Evolutionary conservation across 208 protist genomes (phyloP).

Genomic region (Trypanosoma congolense): DNA sequence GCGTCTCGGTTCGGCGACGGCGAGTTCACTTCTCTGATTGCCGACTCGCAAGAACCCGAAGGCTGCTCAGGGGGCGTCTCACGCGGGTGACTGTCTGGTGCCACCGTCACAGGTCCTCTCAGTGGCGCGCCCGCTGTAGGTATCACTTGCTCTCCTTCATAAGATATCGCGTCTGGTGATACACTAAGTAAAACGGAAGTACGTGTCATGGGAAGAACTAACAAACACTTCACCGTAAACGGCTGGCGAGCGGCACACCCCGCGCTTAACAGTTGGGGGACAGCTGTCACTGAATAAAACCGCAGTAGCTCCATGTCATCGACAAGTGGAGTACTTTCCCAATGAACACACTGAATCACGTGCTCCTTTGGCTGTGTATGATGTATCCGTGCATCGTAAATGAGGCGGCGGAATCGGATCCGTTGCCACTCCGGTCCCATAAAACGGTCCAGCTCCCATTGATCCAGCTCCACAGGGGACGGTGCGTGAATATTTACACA

Average conservation of each 20-base stretch:
- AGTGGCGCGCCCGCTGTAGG: not conserved
- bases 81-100: too few relatives aligned
- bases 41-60: not conserved
- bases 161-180: slow-evolving; percentile 20
- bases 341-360: slow-evolving; percentile 7
- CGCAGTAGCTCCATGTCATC: slow-evolving; percentile 25
- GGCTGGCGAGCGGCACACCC: not conserved
- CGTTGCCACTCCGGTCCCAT: slow-evolving; percentile 28
- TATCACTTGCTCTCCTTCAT: slow-evolving; percentile 15
- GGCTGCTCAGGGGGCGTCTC: too few relatives aligned
- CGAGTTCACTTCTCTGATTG: not conserved
- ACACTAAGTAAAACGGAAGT: slow-evolving; percentile 19
- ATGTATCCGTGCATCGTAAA: slow-evolving; percentile 15
- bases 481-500: slow-evolving; percentile 16
- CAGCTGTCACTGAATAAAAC: slow-evolving; percentile 24
- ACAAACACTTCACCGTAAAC: slow-evolving; percentile 14
- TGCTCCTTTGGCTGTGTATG: not conserved
- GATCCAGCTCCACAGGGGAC: slow-evolving; percentile 11
- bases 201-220: slow-evolving; percentile 31
- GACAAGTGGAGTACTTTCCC: not conserved
- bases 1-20: slow-evolving; percentile 5
- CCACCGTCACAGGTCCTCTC: not conserved
- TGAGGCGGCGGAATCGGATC: slow-evolving; percentile 23
- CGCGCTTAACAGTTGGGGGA: slow-evolving; percentile 18
- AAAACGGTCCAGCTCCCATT: slow-evolving; percentile 30